Evolutionary conservation across 2,329 filamentous ascomycete species (phyloP).

Genomic region (Cephalotrichum gorgonifer): DNA sequence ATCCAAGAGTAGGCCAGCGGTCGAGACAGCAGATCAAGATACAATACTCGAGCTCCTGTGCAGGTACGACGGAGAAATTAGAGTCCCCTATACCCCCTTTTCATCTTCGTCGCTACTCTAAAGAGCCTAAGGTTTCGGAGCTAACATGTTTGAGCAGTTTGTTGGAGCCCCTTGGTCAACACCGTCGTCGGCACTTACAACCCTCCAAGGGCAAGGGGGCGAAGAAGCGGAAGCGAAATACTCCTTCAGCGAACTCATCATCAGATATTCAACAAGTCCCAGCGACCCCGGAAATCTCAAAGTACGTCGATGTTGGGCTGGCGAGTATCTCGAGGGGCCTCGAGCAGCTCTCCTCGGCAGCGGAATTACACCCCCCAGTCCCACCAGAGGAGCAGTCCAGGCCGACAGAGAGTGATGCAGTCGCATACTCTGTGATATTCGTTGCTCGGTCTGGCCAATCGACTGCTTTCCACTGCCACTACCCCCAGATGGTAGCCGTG

Average conservation of each 20-base stretch:
- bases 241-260: background rate
- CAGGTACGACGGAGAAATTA: conserved; percentile 35
- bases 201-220: conserved; percentile 52
- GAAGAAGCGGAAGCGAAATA: conserved; percentile 36
- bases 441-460: conserved; percentile 47
- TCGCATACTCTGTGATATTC: conserved; percentile 42
- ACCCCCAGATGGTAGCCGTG: conserved; percentile 42
- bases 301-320: conserved; percentile 53
- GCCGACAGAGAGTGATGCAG: background rate
- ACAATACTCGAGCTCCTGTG: conserved; percentile 57
- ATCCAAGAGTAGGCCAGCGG: conserved; percentile 41
- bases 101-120: background rate
- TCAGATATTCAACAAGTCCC: conserved; percentile 7
- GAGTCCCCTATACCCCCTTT: background rate
- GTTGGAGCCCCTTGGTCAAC: conserved; percentile 50
- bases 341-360: conserved; percentile 20
- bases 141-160: conserved; percentile 31
- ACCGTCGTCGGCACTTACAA: conserved; percentile 42
- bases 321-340: conserved; percentile 52
- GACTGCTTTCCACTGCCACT: conserved; percentile 47
- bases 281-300: conserved; percentile 38
- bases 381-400: background rate
- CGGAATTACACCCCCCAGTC: background rate
- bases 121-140: background rate
- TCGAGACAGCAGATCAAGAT: conserved; percentile 48